Conservation (phyloP, 495 filamentous ascomycete genomes). For the Penicillium goetzii region DNA sequence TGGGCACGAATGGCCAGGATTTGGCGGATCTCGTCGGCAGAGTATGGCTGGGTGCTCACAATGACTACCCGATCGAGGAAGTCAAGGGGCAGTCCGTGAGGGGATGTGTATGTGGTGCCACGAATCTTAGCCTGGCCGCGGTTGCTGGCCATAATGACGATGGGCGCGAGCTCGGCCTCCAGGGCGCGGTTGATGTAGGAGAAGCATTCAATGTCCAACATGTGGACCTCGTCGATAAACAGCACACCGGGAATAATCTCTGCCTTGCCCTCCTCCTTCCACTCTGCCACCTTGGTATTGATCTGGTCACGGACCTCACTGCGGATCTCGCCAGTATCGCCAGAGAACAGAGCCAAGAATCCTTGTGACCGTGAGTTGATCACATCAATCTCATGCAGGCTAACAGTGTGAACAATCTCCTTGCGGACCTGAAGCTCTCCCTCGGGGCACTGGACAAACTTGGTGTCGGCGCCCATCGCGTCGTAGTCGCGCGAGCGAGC, state of each 20-base stretch:
- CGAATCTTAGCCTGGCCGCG: slow-evolving; percentile 89
- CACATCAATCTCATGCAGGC: slow-evolving; percentile 97
- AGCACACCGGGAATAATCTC: slow-evolving; percentile 96
- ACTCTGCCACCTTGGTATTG: slow-evolving; percentile 96
- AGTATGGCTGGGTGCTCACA: slow-evolving; percentile 92
- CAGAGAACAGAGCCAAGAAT: slow-evolving; percentile 93
- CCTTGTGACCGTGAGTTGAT: slow-evolving; percentile 98
- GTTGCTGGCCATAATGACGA: slow-evolving; percentile 99
- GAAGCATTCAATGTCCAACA: slow-evolving; percentile 99
- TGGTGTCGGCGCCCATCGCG: slow-evolving; percentile 97
- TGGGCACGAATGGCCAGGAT: slow-evolving; percentile 89
- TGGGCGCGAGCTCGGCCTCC: slow-evolving; percentile 89
- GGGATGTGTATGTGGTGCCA: slow-evolving; percentile 87
- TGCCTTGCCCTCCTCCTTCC: slow-evolving; percentile 98
- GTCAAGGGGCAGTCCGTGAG: slow-evolving; percentile 92
- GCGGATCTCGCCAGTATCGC: slow-evolving; percentile 96
- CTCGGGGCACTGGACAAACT: slow-evolving; percentile 98
- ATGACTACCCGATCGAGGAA: slow-evolving; percentile 97
- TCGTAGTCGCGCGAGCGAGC: slow-evolving; percentile 96
- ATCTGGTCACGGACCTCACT: slow-evolving; percentile 98
- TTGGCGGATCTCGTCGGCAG: slow-evolving; percentile 80
- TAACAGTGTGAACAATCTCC: slow-evolving; percentile 96
- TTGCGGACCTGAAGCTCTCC: slow-evolving; percentile 97
- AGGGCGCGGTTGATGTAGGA: slow-evolving; percentile 97
- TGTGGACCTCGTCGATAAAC: slow-evolving; percentile 99